Base-by-base conservation (phyloP, 306 rosid species). In the Acacia crassicarpa region DNA sequence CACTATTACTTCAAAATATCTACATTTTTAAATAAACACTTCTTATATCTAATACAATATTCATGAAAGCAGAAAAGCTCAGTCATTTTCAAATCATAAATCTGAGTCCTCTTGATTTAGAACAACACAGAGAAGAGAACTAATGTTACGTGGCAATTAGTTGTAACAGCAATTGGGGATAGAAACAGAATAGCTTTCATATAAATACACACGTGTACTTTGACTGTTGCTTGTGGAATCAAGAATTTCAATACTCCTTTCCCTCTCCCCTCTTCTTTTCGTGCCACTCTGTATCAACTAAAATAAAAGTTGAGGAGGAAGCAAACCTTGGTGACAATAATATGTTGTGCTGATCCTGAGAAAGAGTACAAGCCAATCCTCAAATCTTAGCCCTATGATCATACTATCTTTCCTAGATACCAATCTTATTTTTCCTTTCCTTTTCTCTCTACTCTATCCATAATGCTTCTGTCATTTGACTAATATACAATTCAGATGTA, bases 391-490 rank as follows among this genome's bases (percentile, higher is more conserved):
- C 32, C 13, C 22, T 2, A 14, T 45, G n/a, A 44, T 44, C 75
- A 40, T 71, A 13, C 20, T 30, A 14, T 6, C 40, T 38, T 30
- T 23, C 15, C 19, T 20, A 41, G 22, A 70, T 8, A n/a, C 38
- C 35, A 70, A 70, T 44, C 22, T 13, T 45, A 58, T 5, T 40
- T 69, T 41, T 35, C 58, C 74, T 75, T 67, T 45, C n/a, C 33
- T 53, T 72, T 45, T 23, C 16, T 51, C 30, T 74, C 30, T 63
- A 62, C 82, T 73, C 22, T 66, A 65, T 82, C 61, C 41, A 1
- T 53, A 70, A 70, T 83, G 41, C 78, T 69, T 75, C 67, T 74
- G 74, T 48, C n/a, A 61, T 75, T 67, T 87, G 68, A 49, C 65
- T 46, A 76, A 46, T 19, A 30, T 19, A 80, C 63, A 59, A 71